A percentile compares a stretch with the other conserved stretches of the same genome.
phyloP scores from a whole-genome alignment of 2,329 filamentous ascomycete genomes.

The Venturia effusa region DNA sequence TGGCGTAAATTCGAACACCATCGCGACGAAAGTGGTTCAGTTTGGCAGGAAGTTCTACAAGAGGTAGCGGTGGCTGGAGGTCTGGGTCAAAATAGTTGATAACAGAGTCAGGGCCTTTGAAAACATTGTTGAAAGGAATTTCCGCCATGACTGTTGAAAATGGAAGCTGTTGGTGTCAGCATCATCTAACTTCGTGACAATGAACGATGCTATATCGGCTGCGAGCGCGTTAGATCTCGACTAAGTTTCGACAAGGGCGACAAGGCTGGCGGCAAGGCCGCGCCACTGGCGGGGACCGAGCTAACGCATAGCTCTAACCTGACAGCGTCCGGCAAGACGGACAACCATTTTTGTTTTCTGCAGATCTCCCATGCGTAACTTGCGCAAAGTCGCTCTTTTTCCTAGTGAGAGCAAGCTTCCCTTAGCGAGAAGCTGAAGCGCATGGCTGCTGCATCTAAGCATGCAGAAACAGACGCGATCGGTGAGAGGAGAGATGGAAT shows the following conservation, averaged over 20 bases:
- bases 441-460: not conserved
- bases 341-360: not conserved
- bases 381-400: not conserved
- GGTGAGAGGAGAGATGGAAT: not conserved
- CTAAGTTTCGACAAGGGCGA: not conserved
- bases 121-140: slow-evolving; percentile 41
- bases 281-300: not conserved
- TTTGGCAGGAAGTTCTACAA: slow-evolving; percentile 48
- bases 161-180: not conserved
- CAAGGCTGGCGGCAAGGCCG: not conserved
- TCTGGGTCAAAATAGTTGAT: slow-evolving; percentile 51
- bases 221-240: not conserved
- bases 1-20: slow-evolving; percentile 53
- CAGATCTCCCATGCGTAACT: not conserved
- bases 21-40: slow-evolving; percentile 48
- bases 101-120: slow-evolving; percentile 45
- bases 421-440: not conserved
- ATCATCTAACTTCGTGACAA: not conserved
- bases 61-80: slow-evolving; percentile 44
- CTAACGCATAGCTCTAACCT: not conserved
- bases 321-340: not conserved
- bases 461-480: not conserved
- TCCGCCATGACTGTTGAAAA: slow-evolving; percentile 17
- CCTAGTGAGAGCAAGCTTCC: not conserved
- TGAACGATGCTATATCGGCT: not conserved